A percentile compares a stretch with the other conserved stretches of the same genome.
These are phyloP conservation scores for Lachnellula occidentalis DNA, from an alignment of 2,329 filamentous ascomycete species.

Conservation along the genomic window DNA sequence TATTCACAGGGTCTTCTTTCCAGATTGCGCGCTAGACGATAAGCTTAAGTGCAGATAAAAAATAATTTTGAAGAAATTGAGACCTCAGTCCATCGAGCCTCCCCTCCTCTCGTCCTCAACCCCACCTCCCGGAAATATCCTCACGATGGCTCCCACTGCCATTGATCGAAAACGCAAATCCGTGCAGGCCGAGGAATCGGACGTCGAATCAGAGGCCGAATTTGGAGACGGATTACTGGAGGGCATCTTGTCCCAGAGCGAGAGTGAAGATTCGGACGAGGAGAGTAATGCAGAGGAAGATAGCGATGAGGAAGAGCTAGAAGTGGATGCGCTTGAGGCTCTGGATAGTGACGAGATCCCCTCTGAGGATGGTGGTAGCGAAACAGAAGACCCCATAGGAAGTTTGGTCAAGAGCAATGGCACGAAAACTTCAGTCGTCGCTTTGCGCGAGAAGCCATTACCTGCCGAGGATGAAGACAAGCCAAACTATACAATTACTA, in stretches of 20 bases:
- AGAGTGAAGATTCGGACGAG: slow-evolving; percentile 52
- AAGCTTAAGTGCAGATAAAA: slow-evolving; percentile 12
- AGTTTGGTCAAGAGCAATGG: slow-evolving; percentile 37
- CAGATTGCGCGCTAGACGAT: neutral
- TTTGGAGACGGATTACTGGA: slow-evolving; percentile 50
- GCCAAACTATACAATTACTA: slow-evolving; percentile 52
- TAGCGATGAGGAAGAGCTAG: slow-evolving; percentile 39
- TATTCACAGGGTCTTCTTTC: too few species aligned
- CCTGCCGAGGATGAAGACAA: slow-evolving; percentile 36
- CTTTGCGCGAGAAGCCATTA: slow-evolving; percentile 24
- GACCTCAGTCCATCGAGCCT: neutral
- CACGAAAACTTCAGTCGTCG: slow-evolving; percentile 30
- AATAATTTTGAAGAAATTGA: slow-evolving; percentile 10
- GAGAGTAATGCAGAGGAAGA: slow-evolving; percentile 42
- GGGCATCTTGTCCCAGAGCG: slow-evolving; percentile 50
- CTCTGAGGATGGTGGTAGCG: slow-evolving; percentile 32
- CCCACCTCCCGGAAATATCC: slow-evolving; percentile 3
- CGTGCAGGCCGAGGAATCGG: slow-evolving; percentile 44
- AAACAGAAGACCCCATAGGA: slow-evolving; percentile 34
- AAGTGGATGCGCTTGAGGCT: slow-evolving; percentile 35
- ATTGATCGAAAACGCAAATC: slow-evolving; percentile 55
- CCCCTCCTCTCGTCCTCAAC: neutral
- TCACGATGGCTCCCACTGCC: slow-evolving; percentile 27
- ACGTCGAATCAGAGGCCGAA: slow-evolving; percentile 55
- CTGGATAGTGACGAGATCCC: slow-evolving; percentile 47